Evolutionary conservation across 1,139 yeast species (phyloP).

Genomic region (Yamadazyma siamensis): DNA sequence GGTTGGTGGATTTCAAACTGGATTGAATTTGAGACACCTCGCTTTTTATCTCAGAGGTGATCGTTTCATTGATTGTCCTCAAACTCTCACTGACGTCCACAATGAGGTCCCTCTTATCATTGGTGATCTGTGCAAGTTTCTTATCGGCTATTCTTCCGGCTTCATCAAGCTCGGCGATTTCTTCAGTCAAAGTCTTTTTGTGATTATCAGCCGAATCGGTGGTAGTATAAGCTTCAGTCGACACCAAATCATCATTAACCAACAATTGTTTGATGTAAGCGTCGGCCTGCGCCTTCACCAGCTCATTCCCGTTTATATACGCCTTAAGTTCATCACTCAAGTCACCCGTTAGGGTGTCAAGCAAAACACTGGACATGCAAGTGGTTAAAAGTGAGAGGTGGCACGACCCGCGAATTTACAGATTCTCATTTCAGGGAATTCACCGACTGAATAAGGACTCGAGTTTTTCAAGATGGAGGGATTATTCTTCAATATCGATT

Average conservation of each 20-base stretch:
- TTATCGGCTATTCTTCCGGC: slow-evolving; percentile 27
- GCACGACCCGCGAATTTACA: slow-evolving; percentile 1
- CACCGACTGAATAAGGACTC: no score
- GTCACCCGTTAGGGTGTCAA: slow-evolving; percentile 20
- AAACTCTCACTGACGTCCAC: slow-evolving; percentile 36
- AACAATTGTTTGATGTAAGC: slow-evolving; percentile 25
- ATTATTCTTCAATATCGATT: slow-evolving; percentile 67
- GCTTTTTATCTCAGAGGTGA: slow-evolving; percentile 19
- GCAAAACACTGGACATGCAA: slow-evolving; percentile 21
- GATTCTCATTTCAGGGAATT: slow-evolving; percentile 4
- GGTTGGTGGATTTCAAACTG: slow-evolving; percentile 10
- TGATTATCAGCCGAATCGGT: slow-evolving; percentile 6
- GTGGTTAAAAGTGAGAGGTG: background rate
- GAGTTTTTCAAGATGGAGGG: slow-evolving; percentile 24
- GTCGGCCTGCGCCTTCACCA: slow-evolving; percentile 14
- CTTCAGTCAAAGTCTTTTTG: slow-evolving; percentile 36
- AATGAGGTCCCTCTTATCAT: slow-evolving; percentile 37
- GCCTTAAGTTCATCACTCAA: no score
- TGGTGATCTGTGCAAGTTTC: slow-evolving; percentile 32
- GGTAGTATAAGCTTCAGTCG: slow-evolving; percentile 40
- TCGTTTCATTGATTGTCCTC: slow-evolving; percentile 20
- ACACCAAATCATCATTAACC: slow-evolving; percentile 39
- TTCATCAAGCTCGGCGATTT: slow-evolving; percentile 45
- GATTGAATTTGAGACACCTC: slow-evolving; percentile 21
- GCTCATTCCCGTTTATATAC: no score